Conservation (phyloP, 2,329 filamentous ascomycete species). For the Meredithiella fracta region DNA sequence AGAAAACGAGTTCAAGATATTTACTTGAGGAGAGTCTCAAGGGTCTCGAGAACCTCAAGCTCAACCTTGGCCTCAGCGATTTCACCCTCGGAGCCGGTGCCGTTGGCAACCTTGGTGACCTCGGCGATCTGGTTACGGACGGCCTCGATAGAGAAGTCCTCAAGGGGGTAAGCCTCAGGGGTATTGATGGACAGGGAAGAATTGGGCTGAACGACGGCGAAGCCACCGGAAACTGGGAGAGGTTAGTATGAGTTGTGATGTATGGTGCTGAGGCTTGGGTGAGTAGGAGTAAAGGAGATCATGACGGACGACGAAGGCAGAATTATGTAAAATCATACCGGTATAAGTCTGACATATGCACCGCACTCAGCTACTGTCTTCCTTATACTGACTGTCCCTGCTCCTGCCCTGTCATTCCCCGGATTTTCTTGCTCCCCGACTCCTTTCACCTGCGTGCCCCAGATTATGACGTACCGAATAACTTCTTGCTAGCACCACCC, state of each 20-base stretch:
- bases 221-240: constrained; percentile 72
- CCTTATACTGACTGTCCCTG: neutral
- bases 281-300: too few relatives aligned
- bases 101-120: constrained; percentile 85
- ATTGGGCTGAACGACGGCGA: constrained; percentile 91
- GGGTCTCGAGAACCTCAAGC: constrained; percentile 44
- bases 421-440: neutral
- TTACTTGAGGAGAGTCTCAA: constrained; percentile 16
- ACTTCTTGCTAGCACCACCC: constrained; percentile 77
- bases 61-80: constrained; percentile 99
- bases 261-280: neutral
- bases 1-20: constrained; percentile 2
- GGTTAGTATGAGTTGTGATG: neutral
- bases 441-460: neutral
- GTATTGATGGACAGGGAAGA: constrained; percentile 96
- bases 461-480: constrained; percentile 63
- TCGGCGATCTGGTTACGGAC: constrained; percentile 82
- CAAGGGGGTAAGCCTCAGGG: constrained; percentile 82
- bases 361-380: too few relatives aligned
- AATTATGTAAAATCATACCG: neutral
- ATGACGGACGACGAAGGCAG: too few relatives aligned
- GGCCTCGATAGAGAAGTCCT: constrained; percentile 88
- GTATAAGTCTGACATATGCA: neutral
- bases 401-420: neutral
- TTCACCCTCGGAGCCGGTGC: constrained; percentile 86